These are phyloP conservation scores for Podaxis sp. DNA, from an alignment of 768 basidiomycete genomes.

Conservation along the genomic window DNA sequence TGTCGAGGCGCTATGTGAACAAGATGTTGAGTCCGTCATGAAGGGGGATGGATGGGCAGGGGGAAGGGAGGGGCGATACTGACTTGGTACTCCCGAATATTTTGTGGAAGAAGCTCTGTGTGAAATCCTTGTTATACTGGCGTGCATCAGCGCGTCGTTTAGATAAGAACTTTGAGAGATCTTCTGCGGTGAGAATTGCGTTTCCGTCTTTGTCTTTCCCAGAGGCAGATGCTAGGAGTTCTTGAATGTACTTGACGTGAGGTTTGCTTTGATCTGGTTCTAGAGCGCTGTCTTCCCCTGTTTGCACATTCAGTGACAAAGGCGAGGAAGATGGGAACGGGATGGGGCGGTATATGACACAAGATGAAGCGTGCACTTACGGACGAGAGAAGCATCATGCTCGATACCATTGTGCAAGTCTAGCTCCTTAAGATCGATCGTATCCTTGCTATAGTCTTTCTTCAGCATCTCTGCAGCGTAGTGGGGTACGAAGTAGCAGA, in stretches of 20 bases:
- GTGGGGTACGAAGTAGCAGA: constrained; percentile 66
- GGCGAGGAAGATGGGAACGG: background rate
- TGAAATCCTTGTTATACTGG: constrained; percentile 55
- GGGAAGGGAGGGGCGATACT: constrained; percentile 19
- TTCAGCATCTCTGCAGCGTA: constrained; percentile 56
- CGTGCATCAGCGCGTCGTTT: constrained; percentile 61
- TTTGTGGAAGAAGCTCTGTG: constrained; percentile 48
- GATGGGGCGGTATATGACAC: background rate
- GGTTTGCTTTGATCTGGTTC: constrained; percentile 51
- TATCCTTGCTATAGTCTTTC: constrained; percentile 55
- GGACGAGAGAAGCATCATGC: constrained; percentile 61
- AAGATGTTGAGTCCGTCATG: background rate
- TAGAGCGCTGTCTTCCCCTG: constrained; percentile 52
- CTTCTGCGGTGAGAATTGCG: constrained; percentile 48
- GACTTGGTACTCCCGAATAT: constrained; percentile 70
- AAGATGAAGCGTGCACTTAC: constrained; percentile 35
- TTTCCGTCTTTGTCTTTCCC: constrained; percentile 53
- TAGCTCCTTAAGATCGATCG: constrained; percentile 64
- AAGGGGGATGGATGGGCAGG: background rate
- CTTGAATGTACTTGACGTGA: constrained; percentile 49
- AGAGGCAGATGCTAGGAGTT: constrained; percentile 55
- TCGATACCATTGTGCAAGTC: constrained; percentile 76
- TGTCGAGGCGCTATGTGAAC: constrained; percentile 50
- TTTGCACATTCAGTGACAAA: background rate
- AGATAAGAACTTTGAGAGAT: constrained; percentile 55